These are phyloP conservation scores for Pichia ethanolica DNA, from an alignment of 805 yeast species.

Conservation along the genomic window DNA sequence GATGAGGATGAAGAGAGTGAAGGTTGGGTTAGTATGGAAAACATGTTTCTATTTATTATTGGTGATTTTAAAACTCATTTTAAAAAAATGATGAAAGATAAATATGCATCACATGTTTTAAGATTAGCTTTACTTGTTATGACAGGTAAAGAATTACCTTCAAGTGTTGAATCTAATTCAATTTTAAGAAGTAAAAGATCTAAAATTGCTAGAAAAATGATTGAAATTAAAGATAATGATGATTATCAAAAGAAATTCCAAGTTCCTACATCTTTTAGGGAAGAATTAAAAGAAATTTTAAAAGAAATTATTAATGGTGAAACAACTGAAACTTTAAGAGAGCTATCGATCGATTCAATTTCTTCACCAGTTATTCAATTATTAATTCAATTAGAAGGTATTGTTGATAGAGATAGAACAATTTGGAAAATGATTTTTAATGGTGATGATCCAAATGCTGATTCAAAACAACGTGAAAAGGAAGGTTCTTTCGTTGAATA, in stretches of 20 bases:
- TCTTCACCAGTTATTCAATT: conserved; percentile 87
- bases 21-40: conserved; percentile 52
- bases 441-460: conserved; percentile 40
- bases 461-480: conserved; percentile 44
- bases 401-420: conserved; percentile 64
- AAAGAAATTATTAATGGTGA: conserved; percentile 31
- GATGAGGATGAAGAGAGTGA: conserved; percentile 29
- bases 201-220: conserved; percentile 88
- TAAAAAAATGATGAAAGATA: conserved; percentile 56
- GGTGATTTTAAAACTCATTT: conserved; percentile 59
- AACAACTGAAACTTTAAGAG: conserved; percentile 48
- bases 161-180: conserved; percentile 60
- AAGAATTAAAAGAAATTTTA: conserved; percentile 46
- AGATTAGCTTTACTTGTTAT: conserved; percentile 64
- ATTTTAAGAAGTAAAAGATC: conserved; percentile 76
- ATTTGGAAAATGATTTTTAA: conserved; percentile 61
- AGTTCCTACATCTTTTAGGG: conserved; percentile 63
- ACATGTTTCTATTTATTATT: conserved; percentile 54
- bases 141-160: conserved; percentile 73
- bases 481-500: conserved; percentile 82
- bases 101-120: conserved; percentile 83
- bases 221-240: conserved; percentile 72
- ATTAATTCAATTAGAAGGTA: conserved; percentile 71
- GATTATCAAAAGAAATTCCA: conserved; percentile 62
- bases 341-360: conserved; percentile 65